Evolutionary conservation across 164 flowering plant species (phyloP).

Genomic region (Annona squamosa): DNA sequence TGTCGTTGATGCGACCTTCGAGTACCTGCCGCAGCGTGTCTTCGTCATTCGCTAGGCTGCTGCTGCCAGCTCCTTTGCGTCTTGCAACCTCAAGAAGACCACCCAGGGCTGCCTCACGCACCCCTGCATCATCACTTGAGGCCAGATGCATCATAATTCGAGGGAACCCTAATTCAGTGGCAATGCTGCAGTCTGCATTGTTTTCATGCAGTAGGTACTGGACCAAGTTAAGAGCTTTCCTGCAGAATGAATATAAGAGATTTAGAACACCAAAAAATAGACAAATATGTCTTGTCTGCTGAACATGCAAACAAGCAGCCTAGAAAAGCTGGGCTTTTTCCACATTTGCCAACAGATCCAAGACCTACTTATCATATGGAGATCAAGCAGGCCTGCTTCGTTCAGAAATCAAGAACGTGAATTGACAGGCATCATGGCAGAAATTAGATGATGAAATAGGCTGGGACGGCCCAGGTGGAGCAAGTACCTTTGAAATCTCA

Average conservation of each 20-base stretch:
- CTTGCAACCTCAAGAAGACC: slow-evolving; percentile 68
- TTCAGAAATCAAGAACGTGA: background rate
- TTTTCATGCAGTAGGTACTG: slow-evolving; percentile 78
- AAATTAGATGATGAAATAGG: background rate
- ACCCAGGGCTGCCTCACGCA: slow-evolving; percentile 83
- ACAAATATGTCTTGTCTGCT: too few species aligned
- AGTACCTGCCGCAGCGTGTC: slow-evolving; percentile 68
- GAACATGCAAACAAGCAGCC: too few species aligned
- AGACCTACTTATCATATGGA: too few species aligned
- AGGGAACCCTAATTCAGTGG: slow-evolving; percentile 68
- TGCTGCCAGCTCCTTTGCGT: slow-evolving; percentile 26
- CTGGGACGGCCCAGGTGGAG: background rate
- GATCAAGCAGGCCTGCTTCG: too few species aligned
- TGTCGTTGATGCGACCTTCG: slow-evolving; percentile 58
- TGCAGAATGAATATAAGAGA: slow-evolving; percentile 23
- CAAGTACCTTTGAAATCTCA: slow-evolving; percentile 80
- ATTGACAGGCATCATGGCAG: background rate
- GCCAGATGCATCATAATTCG: slow-evolving; percentile 79
- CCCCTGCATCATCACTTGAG: slow-evolving; percentile 71
- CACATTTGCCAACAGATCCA: too few species aligned
- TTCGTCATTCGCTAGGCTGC: slow-evolving; percentile 28
- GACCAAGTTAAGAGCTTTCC: slow-evolving; percentile 88
- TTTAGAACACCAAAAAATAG: too few species aligned
- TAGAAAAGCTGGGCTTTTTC: too few species aligned
- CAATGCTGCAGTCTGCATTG: slow-evolving; percentile 49